phyloP scores from a whole-genome alignment of 805 yeast species.

The Phaffomyces opuntiae region DNA sequence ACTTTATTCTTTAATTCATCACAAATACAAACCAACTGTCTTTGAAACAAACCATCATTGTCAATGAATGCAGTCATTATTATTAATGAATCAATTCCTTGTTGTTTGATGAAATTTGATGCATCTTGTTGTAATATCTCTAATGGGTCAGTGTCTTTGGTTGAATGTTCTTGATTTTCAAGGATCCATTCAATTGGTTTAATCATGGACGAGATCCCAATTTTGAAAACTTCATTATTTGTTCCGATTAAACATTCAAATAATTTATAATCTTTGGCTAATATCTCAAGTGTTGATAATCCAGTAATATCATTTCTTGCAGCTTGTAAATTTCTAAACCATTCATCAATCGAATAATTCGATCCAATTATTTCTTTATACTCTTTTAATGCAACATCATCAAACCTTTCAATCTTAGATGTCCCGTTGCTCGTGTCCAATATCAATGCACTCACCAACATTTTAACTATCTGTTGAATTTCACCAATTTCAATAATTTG shows the following conservation, averaged over 20 bases:
- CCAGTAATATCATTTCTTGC: slow-evolving; percentile 63
- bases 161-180: slow-evolving; percentile 19
- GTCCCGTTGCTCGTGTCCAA: slow-evolving; percentile 70
- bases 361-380: slow-evolving; percentile 24
- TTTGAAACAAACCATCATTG: slow-evolving; percentile 24
- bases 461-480: slow-evolving; percentile 14
- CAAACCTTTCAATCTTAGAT: slow-evolving; percentile 56
- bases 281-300: slow-evolving; percentile 50
- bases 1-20: background rate
- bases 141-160: no score
- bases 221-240: slow-evolving; percentile 22
- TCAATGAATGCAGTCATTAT: slow-evolving; percentile 39
- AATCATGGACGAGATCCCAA: slow-evolving; percentile 78
- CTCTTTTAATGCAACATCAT: slow-evolving; percentile 35
- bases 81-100: slow-evolving; percentile 24
- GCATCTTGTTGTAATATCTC: background rate
- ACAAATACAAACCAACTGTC: slow-evolving; percentile 33
- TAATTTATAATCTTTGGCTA: slow-evolving; percentile 81
- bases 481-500: background rate
- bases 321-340: slow-evolving; percentile 28
- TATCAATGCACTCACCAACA: slow-evolving; percentile 62
- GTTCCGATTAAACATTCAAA: slow-evolving; percentile 36
- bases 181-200: slow-evolving; percentile 43
- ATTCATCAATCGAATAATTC: background rate
- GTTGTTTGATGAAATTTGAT: background rate